Conservation (phyloP, 768 basidiomycete species). For the Suillus placidus region DNA sequence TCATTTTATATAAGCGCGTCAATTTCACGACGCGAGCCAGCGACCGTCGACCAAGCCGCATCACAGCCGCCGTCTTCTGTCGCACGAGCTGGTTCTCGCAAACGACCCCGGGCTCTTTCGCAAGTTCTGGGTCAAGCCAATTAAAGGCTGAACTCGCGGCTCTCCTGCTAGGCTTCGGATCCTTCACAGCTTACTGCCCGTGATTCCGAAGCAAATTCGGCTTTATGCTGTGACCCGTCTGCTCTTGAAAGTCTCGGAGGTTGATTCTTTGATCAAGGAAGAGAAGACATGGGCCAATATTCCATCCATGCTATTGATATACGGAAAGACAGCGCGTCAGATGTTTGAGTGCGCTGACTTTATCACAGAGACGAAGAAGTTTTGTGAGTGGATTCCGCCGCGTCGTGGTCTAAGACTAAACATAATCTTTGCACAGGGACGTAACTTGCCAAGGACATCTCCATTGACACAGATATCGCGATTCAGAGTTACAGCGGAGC, state of each 20-base stretch:
- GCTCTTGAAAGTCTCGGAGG: background rate
- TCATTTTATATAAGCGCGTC: conserved; percentile 41
- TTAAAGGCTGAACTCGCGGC: background rate
- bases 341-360: conserved; percentile 13
- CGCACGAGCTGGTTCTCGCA: background rate
- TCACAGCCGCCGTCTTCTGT: background rate
- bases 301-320: background rate
- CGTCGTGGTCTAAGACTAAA: background rate
- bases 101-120: background rate
- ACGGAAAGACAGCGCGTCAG: conserved; percentile 1
- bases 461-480: background rate
- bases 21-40: too few species aligned
- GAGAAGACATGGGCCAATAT: background rate
- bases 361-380: conserved; percentile 8
- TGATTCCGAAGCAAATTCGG: background rate
- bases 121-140: background rate
- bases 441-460: background rate
- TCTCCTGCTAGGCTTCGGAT: background rate
- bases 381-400: conserved; percentile 9
- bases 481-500: background rate
- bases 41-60: too few species aligned
- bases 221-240: background rate
- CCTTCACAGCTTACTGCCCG: background rate
- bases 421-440: background rate
- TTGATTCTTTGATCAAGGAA: conserved; percentile 10